Base-by-base conservation (phyloP, 805 yeast genomes). In the Yarrowia porcina region DNA sequence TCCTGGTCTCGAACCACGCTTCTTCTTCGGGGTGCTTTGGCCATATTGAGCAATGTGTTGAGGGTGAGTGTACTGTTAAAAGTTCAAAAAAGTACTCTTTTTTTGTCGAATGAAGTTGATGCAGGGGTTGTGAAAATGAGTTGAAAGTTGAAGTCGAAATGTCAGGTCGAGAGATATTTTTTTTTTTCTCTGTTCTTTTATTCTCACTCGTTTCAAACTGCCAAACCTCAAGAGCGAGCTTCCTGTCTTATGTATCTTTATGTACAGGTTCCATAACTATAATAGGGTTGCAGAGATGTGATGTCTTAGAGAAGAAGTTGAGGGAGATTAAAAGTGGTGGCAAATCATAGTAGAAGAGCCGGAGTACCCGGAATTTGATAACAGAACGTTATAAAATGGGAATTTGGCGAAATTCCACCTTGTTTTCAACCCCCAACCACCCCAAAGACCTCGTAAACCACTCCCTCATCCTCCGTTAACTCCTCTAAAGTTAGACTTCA, bases 1-100 rank as follows among this genome's bases (percentile, higher is more conserved):
- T 52, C 59, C 36, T 23, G 59, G 45, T 23, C 45, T 25, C 59
- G 59, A 27, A 32, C 44, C 23, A 52, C 59, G 25, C 44, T 52
- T 52, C 59, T 52, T 52, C 59, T 35, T 52, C 59, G 28, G n/a
- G 59, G 59, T 13, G 59, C 59, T 52, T 52, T 52, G 4, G 59
- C 33, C 59, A 52, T 52, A 20, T 12, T 28, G 23, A n/a, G n/a
- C n/a, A n/a, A n/a, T 27, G 8, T 27, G 52, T 27, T 45, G 36
- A 13, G 56, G 17, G 18, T 21, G 20, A 32, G 27, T 36, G 41
- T n/a, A n/a, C n/a, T n/a, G n/a, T n/a, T n/a, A n/a, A n/a, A n/a
- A n/a, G n/a, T n/a, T n/a, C n/a, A n/a, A n/a, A n/a, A n/a, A n/a
- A n/a, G n/a, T n/a, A n/a, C n/a, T n/a, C n/a, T n/a, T 27, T 28